These are phyloP conservation scores for Fusarium annulatum DNA, from an alignment of 2,329 filamentous ascomycete species.

Conservation along the genomic window DNA sequence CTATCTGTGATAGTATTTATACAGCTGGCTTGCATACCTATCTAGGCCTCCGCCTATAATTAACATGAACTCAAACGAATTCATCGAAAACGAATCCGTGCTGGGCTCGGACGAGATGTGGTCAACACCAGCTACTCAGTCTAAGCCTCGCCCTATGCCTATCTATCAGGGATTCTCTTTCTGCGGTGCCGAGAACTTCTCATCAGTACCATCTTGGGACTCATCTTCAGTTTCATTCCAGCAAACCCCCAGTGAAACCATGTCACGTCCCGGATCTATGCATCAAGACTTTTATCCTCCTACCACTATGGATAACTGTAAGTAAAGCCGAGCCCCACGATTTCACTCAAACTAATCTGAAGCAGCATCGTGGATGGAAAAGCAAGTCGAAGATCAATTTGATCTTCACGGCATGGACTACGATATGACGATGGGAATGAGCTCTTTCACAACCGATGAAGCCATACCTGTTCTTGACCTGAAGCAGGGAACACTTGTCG, in stretches of 20 bases:
- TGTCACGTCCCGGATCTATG: conserved; percentile 66
- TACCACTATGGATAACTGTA: conserved; percentile 61
- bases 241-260: conserved; percentile 61
- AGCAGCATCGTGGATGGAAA: conserved; percentile 59
- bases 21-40: conserved; percentile 60
- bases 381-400: conserved; percentile 66
- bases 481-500: conserved; percentile 60
- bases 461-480: conserved; percentile 71
- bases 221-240: conserved; percentile 64
- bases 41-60: conserved; percentile 54
- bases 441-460: conserved; percentile 72
- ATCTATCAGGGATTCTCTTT: conserved; percentile 72
- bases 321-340: conserved; percentile 45
- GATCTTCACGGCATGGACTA: conserved; percentile 66
- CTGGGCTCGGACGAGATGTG: conserved; percentile 60
- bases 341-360: conserved; percentile 25
- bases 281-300: conserved; percentile 68
- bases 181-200: conserved; percentile 65
- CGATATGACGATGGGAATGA: conserved; percentile 69
- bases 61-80: conserved; percentile 63
- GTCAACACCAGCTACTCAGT: conserved; percentile 65
- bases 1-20: conserved; percentile 51
- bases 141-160: conserved; percentile 66
- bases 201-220: conserved; percentile 67
- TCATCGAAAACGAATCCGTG: conserved; percentile 62